These are phyloP conservation scores for Hypoxylon rubiginosum DNA, from an alignment of 2,329 filamentous ascomycete genomes.

Conservation along the genomic window DNA sequence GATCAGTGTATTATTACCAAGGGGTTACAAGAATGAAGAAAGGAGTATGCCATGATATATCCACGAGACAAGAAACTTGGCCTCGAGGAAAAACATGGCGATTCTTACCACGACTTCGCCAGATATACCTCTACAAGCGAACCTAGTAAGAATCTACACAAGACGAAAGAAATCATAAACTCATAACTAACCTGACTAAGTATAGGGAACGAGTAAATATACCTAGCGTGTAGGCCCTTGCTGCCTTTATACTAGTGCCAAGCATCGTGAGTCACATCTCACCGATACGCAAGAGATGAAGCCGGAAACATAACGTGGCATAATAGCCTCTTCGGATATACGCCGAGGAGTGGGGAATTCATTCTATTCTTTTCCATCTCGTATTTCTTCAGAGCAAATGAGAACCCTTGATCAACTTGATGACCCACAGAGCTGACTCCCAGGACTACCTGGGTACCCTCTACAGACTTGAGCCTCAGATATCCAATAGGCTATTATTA, in stretches of 20 bases:
- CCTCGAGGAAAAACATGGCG: too few species aligned
- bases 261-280: not conserved
- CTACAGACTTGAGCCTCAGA: not conserved
- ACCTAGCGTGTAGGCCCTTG: not conserved
- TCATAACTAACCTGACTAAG: not conserved
- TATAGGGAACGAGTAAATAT: not conserved
- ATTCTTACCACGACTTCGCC: not conserved
- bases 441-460: not conserved
- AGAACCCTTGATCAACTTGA: not conserved
- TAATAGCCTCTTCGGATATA: not conserved
- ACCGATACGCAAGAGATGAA: not conserved
- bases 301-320: not conserved
- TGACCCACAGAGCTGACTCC: not conserved
- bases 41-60: too few species aligned
- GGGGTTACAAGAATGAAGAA: too few species aligned
- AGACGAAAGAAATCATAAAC: not conserved
- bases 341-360: not conserved
- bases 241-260: not conserved
- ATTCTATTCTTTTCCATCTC: not conserved
- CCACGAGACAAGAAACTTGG: too few species aligned
- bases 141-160: not conserved
- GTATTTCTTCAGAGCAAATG: conserved; percentile 2
- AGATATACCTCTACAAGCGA: not conserved
- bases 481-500: not conserved
- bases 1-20: too few species aligned